Evolutionary conservation across 257 asterid species (phyloP), one percentile per base, ranked within the genome.

Genomic region (Mentha longifolia): DNA sequence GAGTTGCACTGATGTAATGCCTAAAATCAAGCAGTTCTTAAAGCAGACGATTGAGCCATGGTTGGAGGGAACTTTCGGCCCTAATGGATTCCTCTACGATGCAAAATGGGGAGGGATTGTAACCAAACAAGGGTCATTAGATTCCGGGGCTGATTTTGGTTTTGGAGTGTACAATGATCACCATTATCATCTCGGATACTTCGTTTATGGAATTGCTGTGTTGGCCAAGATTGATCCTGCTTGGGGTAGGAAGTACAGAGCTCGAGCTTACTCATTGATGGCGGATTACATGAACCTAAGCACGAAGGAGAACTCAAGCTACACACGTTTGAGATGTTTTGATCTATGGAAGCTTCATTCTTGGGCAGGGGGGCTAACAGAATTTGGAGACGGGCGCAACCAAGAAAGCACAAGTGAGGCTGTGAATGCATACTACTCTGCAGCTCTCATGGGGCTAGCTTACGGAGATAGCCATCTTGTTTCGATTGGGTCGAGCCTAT

Each of bases 331-430:
- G 86, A 87, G 99, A 71, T 87, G 96, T 63, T 94, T 89, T 35
- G 99, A 94, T 67, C 20, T 81, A 49, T 94, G 96, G 96, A 81
- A 83, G 64, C 65, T 94, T 76, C 99, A 91, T 84, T 94, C 99
- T 67, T 91, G 97, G 99, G 97, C 97, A 7, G 96, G 96, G 11
- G 99, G 99, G 67, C 67, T 94, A 54, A 94, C 96, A 0, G 99
- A 91, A 47, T 94, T 89, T 77, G 89, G 89, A 16, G 99, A 94
- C 39, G 99, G 99, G 2, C 84, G 97, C 35, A 89, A 94, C 70
- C 99, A 94, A 37, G 97, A 91, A 74, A 94, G 97, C 86, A 88
- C 99, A 1, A 91, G 99, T 4, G 97, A 94, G 85, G 99, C 99
- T 2, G 78, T 94, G 59, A 94, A 88, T 72, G 97, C 92, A 9